These are phyloP conservation scores for Nigrospora sphaerica DNA, from an alignment of 2,329 filamentous ascomycete genomes.

Conservation along the genomic window DNA sequence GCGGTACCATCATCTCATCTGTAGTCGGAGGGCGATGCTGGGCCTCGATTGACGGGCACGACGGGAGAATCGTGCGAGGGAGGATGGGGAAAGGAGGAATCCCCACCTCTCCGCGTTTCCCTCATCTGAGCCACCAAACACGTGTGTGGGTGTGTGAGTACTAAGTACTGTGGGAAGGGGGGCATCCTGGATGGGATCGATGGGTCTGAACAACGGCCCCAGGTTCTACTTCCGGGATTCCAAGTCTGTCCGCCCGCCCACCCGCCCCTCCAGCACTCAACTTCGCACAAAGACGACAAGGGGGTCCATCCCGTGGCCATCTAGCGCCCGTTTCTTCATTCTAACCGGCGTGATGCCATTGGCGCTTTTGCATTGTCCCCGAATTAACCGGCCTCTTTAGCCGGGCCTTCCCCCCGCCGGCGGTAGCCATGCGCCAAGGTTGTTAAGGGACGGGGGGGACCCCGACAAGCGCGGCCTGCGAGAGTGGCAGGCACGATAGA, in stretches of 20 bases:
- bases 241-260: background rate
- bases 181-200: too few species aligned
- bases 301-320: background rate
- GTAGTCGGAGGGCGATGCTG: too few species aligned
- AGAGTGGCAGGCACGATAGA: background rate
- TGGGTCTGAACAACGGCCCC: background rate
- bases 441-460: too few species aligned
- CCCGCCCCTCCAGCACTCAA: background rate
- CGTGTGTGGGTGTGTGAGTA: background rate
- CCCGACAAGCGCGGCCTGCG: background rate
- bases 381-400: conserved; percentile 1
- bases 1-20: background rate
- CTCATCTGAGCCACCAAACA: background rate
- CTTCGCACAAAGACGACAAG: background rate
- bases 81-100: background rate
- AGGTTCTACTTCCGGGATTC: background rate
- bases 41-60: too few species aligned
- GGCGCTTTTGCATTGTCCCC: background rate
- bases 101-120: background rate
- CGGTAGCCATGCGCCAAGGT: background rate
- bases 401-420: background rate
- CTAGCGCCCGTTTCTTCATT: background rate
- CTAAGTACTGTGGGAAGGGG: background rate
- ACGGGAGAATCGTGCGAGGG: too few species aligned
- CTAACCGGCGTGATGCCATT: background rate